Evolutionary conservation across 176 grass and related monocot species (phyloP), one percentile per base, ranked within the genome.

Genomic region (Raddia guianensis): DNA sequence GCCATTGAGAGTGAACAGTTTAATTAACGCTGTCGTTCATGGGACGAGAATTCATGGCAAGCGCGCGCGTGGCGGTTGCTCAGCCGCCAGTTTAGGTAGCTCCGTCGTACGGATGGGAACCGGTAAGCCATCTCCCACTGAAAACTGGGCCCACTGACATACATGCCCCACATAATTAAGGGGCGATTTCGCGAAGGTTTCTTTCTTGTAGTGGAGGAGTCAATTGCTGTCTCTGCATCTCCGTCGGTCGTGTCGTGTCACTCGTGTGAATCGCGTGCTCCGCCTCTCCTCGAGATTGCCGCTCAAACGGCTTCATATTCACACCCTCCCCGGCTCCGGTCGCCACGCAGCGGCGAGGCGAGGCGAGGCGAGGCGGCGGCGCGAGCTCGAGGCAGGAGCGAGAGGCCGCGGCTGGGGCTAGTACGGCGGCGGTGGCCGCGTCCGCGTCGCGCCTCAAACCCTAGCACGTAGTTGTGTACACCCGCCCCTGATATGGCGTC

Each of bases 201-300:
- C 37, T 40, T 40, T 27, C 27, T 27, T 27, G 27, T 27, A 27
- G 27, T 27, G 27, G 27, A 27, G 27, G 0, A 27, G 27, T 27
- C 27, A 27, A 40, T 40, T 40, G 4, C 37, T 40, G 37, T 8
- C 45, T 70, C 45, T 14, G 46, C 43, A 16, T 56, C 51, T 65
- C 49, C 61, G 14, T 81, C 51, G 14, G 6, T 43, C 49, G 35
- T 27, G 27, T 27, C 27, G 27, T 27, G 27, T 27, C 27, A 27
- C 27, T 27, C 27, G 27, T 63, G 68, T 27, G 62, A 37, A 48
- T 67, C 85, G 49, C 78, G 72, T 53, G 79, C 58, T 83, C 66
- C 66, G 58, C 53, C 53, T 27, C 33, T 42, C 74, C 88, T 91
- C 35, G 15, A 49, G 13, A 58, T 67, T 49, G 72, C 64, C 87